phyloP scores from a whole-genome alignment of 495 filamentous ascomycete species.

The Aspergillus nanangensis region DNA sequence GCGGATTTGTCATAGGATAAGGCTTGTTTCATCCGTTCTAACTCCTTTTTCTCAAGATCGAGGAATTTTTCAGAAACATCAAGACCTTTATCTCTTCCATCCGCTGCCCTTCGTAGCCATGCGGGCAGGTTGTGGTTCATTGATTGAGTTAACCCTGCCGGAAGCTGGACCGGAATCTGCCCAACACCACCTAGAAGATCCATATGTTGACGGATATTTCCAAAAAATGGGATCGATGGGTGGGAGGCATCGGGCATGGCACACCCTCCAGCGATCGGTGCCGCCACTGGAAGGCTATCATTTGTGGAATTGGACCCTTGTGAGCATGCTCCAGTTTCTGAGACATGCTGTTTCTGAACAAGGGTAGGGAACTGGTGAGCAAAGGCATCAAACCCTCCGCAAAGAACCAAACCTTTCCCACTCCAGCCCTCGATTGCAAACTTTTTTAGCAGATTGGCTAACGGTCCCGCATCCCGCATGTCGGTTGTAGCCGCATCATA shows the following conservation, averaged over 20 bases:
- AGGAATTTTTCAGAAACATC: slow-evolving; percentile 79
- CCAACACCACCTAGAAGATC: slow-evolving; percentile 92
- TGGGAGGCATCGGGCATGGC: slow-evolving; percentile 65
- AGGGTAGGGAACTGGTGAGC: slow-evolving; percentile 44
- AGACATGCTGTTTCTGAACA: slow-evolving; percentile 20
- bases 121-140: slow-evolving; percentile 52
- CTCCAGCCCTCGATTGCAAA: slow-evolving; percentile 81
- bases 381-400: slow-evolving; percentile 53
- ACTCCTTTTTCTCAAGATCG: slow-evolving; percentile 75
- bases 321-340: too few species aligned
- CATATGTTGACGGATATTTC: slow-evolving; percentile 95
- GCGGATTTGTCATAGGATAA: slow-evolving; percentile 60
- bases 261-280: slow-evolving; percentile 84
- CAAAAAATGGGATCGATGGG: slow-evolving; percentile 84
- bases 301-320: slow-evolving; percentile 44
- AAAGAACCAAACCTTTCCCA: slow-evolving; percentile 67
- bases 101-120: slow-evolving; percentile 72
- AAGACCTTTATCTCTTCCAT: slow-evolving; percentile 67
- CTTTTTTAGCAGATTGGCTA: slow-evolving; percentile 85
- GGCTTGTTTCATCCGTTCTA: slow-evolving; percentile 87
- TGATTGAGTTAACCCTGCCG: slow-evolving; percentile 46
- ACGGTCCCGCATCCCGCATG: slow-evolving; percentile 69
- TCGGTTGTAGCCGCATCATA: slow-evolving; percentile 78
- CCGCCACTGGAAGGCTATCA: slow-evolving; percentile 49
- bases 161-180: slow-evolving; percentile 74